A percentile compares a stretch with the other conserved stretches of the same genome.
Evolutionary conservation across 2,329 filamentous ascomycete genomes (phyloP).

Genomic region (Ophiostoma tasmaniense): DNA sequence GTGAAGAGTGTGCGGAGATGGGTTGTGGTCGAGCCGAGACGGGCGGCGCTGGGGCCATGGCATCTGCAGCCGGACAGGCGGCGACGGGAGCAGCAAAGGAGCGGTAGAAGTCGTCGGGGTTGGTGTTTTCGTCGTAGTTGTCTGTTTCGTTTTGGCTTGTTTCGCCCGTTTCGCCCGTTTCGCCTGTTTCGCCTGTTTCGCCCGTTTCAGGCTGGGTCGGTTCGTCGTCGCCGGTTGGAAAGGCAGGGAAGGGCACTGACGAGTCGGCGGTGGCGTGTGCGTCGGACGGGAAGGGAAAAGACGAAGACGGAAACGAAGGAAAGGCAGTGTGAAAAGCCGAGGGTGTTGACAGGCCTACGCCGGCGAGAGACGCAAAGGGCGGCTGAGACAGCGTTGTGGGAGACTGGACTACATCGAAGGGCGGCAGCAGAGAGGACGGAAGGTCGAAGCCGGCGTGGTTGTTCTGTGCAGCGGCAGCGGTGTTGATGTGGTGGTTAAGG

Average conservation of each 20-base stretch:
- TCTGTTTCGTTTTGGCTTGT: not conserved
- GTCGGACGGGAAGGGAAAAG: not conserved
- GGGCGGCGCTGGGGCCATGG: conserved; percentile 34
- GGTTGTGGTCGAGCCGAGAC: conserved; percentile 25
- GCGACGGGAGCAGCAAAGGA: conserved; percentile 13
- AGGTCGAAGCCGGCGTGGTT: not conserved
- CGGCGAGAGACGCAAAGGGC: conserved; percentile 7
- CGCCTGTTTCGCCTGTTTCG: no score
- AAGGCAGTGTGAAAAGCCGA: conserved; percentile 4
- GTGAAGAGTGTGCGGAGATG: not conserved
- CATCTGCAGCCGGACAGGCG: conserved; percentile 21
- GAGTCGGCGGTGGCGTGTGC: not conserved
- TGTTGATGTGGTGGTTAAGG: not conserved
- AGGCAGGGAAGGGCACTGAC: not conserved
- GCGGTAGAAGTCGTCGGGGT: conserved; percentile 21
- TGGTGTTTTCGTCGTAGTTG: conserved; percentile 1
- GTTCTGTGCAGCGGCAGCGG: not conserved
- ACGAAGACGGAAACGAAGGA: not conserved
- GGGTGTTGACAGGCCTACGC: not conserved
- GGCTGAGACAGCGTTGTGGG: conserved; percentile 2
- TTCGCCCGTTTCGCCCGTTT: no score
- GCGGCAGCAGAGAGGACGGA: conserved; percentile 11
- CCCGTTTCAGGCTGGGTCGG: no score
- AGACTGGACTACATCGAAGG: conserved; percentile 7
- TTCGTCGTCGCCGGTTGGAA: conserved; percentile 19